Evolutionary conservation across 441 rosid species (phyloP).

Genomic region (Pelargonium citronellum): DNA sequence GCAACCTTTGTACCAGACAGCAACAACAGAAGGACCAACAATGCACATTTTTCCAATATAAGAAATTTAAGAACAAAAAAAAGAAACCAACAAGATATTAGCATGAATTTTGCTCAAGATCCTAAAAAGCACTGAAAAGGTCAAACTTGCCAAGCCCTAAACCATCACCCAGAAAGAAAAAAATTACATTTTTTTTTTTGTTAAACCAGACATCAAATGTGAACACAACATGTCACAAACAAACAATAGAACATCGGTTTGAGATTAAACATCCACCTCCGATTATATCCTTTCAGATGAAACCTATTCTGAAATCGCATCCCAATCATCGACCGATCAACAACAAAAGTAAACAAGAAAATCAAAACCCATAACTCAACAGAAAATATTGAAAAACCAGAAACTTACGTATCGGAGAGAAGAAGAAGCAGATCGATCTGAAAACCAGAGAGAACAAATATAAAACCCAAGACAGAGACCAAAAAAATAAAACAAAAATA

Average conservation of each 20-base stretch:
- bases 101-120: too few relatives aligned
- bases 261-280: conserved; percentile 5
- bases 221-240: background rate
- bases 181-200: too few relatives aligned
- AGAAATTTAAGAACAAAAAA: background rate
- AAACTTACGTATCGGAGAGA: conserved; percentile 28
- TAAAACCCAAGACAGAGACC: background rate
- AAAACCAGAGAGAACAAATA: conserved; percentile 20
- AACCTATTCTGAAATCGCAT: conserved; percentile 1
- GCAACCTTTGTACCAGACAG: conserved; percentile 4
- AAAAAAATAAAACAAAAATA: conserved; percentile 5
- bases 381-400: conserved; percentile 9
- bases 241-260: background rate
- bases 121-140: too few relatives aligned
- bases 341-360: background rate
- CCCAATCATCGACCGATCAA: conserved; percentile 27
- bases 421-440: conserved; percentile 46
- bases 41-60: background rate
- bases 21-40: background rate
- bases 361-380: background rate
- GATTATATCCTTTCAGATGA: background rate
- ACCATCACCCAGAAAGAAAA: too few relatives aligned
- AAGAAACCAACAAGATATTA: background rate
- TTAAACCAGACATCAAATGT: background rate
- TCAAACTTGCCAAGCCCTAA: too few relatives aligned